Conservation (phyloP, 768 basidiomycete species). For the Russula brevipes region DNA sequence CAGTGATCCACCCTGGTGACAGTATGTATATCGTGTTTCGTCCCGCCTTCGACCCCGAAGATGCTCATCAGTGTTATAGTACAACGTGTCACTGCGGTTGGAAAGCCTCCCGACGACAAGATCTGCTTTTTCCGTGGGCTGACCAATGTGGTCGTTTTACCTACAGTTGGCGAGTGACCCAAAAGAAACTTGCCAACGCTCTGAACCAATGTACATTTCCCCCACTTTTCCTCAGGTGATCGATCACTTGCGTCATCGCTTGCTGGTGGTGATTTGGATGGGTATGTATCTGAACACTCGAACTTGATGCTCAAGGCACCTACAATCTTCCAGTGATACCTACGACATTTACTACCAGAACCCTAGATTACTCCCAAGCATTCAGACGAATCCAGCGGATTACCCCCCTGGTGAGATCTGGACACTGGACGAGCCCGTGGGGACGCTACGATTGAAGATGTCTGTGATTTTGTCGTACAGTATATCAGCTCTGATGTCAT, state of each 20-base stretch:
- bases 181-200: rapidly evolving
- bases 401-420: not conserved
- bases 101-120: conserved; percentile 27
- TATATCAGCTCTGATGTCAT: conserved; percentile 79
- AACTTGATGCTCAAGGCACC: not conserved
- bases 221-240: conserved; percentile 36
- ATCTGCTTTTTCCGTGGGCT: conserved; percentile 25
- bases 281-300: conserved; percentile 37
- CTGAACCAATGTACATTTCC: not conserved
- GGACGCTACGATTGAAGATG: conserved; percentile 57
- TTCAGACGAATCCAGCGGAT: conserved; percentile 45
- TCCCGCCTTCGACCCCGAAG: not conserved
- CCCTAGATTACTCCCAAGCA: conserved; percentile 49
- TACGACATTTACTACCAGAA: conserved; percentile 56
- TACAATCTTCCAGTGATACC: conserved; percentile 44
- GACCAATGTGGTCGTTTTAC: conserved; percentile 30
- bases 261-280: conserved; percentile 76
- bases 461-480: conserved; percentile 75
- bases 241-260: conserved; percentile 65
- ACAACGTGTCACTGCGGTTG: conserved; percentile 30
- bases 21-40: conserved; percentile 13
- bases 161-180: conserved; percentile 2
- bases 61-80: conserved; percentile 11
- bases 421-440: conserved; percentile 3
- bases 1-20: conserved; percentile 36